Conservation (phyloP, 2,329 filamentous ascomycete species). For the Pestalotiopsis sp. region DNA sequence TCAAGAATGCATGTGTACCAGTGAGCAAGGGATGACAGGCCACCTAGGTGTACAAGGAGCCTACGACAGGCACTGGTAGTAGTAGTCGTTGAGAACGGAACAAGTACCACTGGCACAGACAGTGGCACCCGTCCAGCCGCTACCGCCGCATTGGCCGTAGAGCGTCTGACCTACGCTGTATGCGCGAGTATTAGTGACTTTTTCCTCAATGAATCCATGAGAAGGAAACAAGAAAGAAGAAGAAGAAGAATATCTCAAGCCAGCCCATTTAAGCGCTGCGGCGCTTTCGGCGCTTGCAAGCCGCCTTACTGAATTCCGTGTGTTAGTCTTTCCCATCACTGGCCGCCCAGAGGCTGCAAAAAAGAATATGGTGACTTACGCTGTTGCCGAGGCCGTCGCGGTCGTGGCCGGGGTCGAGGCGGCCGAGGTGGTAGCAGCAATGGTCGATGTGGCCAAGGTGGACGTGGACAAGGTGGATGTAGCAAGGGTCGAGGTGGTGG, state of each 20-base stretch:
- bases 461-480: background rate
- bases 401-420: background rate
- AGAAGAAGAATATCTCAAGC: background rate
- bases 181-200: constrained; percentile 1
- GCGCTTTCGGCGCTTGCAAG: constrained; percentile 7
- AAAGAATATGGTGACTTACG: background rate
- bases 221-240: background rate
- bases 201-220: background rate
- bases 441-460: background rate
- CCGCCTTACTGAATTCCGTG: constrained; percentile 3
- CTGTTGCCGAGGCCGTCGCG: background rate
- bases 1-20: background rate
- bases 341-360: background rate
- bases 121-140: constrained; percentile 3
- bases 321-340: constrained; percentile 3
- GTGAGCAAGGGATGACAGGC: background rate
- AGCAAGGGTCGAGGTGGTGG: background rate
- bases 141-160: constrained; percentile 8
- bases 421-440: background rate
- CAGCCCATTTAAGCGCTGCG: background rate
- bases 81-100: constrained; percentile 6
- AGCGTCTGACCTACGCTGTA: constrained; percentile 5
- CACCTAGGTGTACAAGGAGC: background rate
- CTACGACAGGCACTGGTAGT: constrained; percentile 7
- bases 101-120: constrained; percentile 7